Base-by-base conservation (phyloP, 352 stramenopile genomes). In the Thraustotheca clavata region DNA sequence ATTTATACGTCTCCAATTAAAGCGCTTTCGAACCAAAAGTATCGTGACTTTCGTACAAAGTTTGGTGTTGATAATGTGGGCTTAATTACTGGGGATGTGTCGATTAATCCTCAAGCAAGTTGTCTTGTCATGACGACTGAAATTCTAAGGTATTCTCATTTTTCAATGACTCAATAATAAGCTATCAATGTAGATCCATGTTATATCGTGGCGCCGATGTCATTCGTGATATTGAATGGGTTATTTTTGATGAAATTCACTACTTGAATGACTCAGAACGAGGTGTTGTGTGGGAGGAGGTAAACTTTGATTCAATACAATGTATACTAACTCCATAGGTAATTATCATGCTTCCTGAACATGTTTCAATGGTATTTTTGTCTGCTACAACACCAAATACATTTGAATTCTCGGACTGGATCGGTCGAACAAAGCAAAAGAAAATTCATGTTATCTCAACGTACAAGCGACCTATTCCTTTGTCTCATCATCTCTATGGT, bases 1-100 rank as follows among this genome's bases (percentile, higher is more conserved):
- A 97, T 99, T 38, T 99, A 99, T 80, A 99, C 97, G 22, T 99
- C 94, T 49, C 97, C 97, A 7, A 99, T 99, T 80, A 99, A 99
- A 70, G 97, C 96, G 35, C 75, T 99, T 52, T 96, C 76, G 72
- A 99, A 99, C 82, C 97, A 99, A 75, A 99, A 99, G 75, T 99
- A 99, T 82, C 79, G 97, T 26, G 97, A 99, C 71, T 79, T 99
- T 35, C 83, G 97, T 67, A 87, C 90, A 77, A 89, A 94, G 68
- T 94, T 95, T 60, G 79, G 81, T 36, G 80, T 97, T 69, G 60
- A 62, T 29, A 89, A 99, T 79, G 96, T 99, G 35, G 97, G 97
- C 14, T 76, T 99, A 5, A 99, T 99, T 94, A 99, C 97, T 5
- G 97, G 97, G 39, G 97, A 99, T 76, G 98, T 99, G 49, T 99